phyloP scores from a whole-genome alignment of 2,329 filamentous ascomycete species.

The Leptographium flavum region DNA sequence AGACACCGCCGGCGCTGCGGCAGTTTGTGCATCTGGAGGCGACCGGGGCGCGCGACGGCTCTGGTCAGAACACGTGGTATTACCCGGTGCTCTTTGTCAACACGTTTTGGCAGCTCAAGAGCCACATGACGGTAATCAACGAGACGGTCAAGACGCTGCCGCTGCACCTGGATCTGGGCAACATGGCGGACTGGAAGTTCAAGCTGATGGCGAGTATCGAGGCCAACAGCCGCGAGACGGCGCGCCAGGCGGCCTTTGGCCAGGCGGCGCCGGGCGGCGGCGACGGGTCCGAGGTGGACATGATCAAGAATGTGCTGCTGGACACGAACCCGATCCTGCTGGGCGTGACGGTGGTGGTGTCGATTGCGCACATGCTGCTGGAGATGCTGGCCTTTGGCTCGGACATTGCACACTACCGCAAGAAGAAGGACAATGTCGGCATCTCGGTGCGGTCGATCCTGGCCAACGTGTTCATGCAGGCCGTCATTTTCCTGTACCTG shows the following conservation, averaged over 20 bases:
- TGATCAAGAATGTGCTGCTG: conserved; percentile 89
- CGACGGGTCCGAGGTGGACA: conserved; percentile 88
- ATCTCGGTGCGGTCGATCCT: conserved; percentile 93
- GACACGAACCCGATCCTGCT: conserved; percentile 91
- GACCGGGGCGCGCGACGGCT: conserved; percentile 66
- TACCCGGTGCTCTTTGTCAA: conserved; percentile 83
- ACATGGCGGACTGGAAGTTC: conserved; percentile 82
- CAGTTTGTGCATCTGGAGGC: conserved; percentile 69
- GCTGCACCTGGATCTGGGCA: conserved; percentile 70
- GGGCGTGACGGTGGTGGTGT: conserved; percentile 69
- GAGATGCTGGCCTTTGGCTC: conserved; percentile 95
- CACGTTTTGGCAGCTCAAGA: conserved; percentile 91
- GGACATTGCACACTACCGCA: conserved; percentile 94
- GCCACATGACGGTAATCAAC: conserved; percentile 84
- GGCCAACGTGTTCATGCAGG: conserved; percentile 95
- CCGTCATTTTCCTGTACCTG: conserved; percentile 89
- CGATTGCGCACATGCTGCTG: conserved; percentile 82
- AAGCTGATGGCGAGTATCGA: conserved; percentile 73
- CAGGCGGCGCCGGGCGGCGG: conserved; percentile 59
- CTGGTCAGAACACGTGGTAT: conserved; percentile 87
- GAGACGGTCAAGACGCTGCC: conserved; percentile 73
- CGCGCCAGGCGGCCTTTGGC: conserved; percentile 63
- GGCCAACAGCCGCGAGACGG: conserved; percentile 70
- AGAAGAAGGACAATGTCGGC: conserved; percentile 98
- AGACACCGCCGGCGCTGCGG: conserved; percentile 57